A percentile compares a stretch with the other conserved stretches of the same genome.
phyloP scores from a whole-genome alignment of 257 asterid species.

The Fraxinus pennsylvanica region DNA sequence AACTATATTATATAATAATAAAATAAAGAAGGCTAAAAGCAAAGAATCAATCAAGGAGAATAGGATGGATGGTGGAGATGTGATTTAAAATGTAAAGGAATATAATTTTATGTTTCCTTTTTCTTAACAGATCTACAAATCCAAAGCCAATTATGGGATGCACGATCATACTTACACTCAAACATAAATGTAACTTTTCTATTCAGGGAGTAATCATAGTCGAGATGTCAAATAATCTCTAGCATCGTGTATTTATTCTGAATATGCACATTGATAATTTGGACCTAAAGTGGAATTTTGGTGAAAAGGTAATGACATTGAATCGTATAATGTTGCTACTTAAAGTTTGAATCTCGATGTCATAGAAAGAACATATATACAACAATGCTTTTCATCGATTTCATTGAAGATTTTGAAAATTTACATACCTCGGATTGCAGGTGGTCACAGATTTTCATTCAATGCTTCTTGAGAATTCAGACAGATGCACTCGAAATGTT shows the following conservation, averaged over 20 bases:
- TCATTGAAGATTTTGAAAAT: background rate
- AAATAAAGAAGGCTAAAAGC: background rate
- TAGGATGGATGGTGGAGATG: background rate
- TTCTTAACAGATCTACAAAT: background rate
- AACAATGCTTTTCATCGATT: background rate
- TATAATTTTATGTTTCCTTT: background rate
- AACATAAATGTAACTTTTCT: background rate
- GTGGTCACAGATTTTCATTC: background rate
- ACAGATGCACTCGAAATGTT: background rate
- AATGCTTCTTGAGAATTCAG: background rate
- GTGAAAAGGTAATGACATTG: background rate
- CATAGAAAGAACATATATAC: too few relatives aligned
- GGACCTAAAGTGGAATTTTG: conserved; percentile 2
- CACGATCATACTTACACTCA: background rate
- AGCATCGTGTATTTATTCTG: background rate
- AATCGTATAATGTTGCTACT: background rate
- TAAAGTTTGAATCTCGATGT: too few relatives aligned
- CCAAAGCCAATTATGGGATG: background rate
- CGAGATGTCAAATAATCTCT: background rate
- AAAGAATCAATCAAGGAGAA: background rate
- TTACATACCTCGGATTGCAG: background rate
- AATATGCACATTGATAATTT: conserved; percentile 15
- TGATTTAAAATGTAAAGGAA: background rate
- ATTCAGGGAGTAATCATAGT: background rate
- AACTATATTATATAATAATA: too few relatives aligned